These are phyloP conservation scores for Chytriomyces sp. DNA, from an alignment of 192 early-diverging fungal genomes.

Conservation along the genomic window DNA sequence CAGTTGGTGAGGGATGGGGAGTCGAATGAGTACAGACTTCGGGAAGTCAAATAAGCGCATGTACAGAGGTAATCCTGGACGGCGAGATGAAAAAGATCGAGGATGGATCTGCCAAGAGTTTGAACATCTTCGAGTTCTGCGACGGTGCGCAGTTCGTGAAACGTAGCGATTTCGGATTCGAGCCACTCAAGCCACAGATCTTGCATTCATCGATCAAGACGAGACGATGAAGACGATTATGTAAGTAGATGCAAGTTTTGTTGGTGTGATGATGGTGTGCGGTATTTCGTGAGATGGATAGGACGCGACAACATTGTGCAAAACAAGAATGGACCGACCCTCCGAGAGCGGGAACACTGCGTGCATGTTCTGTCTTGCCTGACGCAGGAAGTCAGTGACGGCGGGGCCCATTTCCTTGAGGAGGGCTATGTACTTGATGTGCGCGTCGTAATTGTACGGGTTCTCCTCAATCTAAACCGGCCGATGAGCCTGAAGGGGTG, in stretches of 20 bases:
- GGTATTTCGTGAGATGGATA: too few relatives aligned
- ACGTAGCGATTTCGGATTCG: conserved; percentile 53
- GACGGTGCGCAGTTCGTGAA: background rate
- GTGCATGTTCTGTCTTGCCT: conserved; percentile 61
- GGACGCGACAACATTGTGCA: background rate
- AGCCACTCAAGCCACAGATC: conserved; percentile 78
- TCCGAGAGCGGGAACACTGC: conserved; percentile 63
- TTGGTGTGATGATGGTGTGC: background rate
- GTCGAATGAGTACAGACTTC: background rate
- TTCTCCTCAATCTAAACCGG: background rate
- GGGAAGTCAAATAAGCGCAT: background rate
- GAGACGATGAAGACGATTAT: background rate
- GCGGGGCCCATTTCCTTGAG: conserved; percentile 12
- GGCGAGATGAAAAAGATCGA: conserved; percentile 56
- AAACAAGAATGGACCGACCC: conserved; percentile 42
- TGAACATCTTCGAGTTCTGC: background rate
- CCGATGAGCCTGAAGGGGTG: too few relatives aligned
- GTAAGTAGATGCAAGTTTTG: background rate
- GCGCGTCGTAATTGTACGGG: conserved; percentile 19
- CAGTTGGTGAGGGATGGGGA: background rate
- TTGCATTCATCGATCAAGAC: too few relatives aligned
- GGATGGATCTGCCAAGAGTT: conserved; percentile 45
- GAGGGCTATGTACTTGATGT: background rate
- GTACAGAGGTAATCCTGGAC: conserved; percentile 74
- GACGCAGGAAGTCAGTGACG: conserved; percentile 45